phyloP scores from a whole-genome alignment of 176 grass and related monocot genomes.

The Tuctoria greenei region DNA sequence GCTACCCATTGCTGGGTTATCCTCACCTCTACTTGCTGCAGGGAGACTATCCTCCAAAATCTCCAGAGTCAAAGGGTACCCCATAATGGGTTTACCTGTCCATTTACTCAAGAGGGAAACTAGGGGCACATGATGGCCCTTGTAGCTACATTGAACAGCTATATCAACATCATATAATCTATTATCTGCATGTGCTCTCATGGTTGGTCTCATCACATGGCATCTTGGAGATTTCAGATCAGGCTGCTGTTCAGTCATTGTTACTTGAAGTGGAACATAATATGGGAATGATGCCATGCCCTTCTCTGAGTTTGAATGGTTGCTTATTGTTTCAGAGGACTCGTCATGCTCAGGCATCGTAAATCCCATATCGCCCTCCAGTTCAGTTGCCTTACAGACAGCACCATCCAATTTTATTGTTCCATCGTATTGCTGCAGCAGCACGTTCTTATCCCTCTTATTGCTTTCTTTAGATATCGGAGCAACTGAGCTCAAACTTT shows the following conservation, averaged over 20 bases:
- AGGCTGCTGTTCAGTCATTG: conserved; percentile 40
- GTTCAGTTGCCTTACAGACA: conserved; percentile 34
- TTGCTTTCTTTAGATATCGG: conserved; percentile 24
- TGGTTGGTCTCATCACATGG: conserved; percentile 51
- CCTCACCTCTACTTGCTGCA: conserved; percentile 38
- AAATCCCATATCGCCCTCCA: conserved; percentile 24
- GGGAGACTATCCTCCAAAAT: conserved; percentile 58
- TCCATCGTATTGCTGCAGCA: conserved; percentile 25
- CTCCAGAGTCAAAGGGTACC: conserved; percentile 64
- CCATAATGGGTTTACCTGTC: conserved; percentile 84
- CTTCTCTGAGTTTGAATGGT: conserved; percentile 48
- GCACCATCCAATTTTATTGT: conserved; percentile 35
- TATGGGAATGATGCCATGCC: conserved; percentile 27
- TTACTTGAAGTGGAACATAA: conserved; percentile 43
- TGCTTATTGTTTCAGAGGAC: conserved; percentile 53
- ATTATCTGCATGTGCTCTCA: conserved; percentile 45
- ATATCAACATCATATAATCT: conserved; percentile 77
- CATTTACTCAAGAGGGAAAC: conserved; percentile 97
- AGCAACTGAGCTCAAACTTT: conserved; percentile 37
- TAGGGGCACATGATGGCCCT: conserved; percentile 65
- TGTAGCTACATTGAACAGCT: conserved; percentile 70
- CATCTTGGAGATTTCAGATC: conserved; percentile 32
- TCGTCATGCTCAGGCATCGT: conserved; percentile 35
- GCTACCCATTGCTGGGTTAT: conserved; percentile 40
- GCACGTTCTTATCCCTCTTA: conserved; percentile 19